Base-by-base conservation (phyloP, 1,284 basidiomycete genomes). In the Athelia sp. region DNA sequence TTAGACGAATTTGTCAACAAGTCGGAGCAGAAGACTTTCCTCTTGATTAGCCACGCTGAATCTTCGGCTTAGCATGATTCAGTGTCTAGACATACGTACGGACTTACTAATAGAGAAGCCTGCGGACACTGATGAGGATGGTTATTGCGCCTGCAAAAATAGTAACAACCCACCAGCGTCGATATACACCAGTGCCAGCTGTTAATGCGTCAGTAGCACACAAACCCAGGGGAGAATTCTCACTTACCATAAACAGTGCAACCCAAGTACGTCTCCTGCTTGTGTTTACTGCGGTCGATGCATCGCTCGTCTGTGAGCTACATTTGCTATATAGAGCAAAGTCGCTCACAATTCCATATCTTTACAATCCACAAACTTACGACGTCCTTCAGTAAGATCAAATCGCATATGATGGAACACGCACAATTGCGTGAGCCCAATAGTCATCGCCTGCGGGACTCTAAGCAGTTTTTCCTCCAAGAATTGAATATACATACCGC, bases 81-180 rank as follows among this genome's bases (percentile, higher is more conserved):
- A 40, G 15, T 6, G 6, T 4, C 4, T 40, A 8, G 36, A 6
- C 6, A n/a, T 40, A 21, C 32, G n/a, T 40, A 40, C 15, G 6
- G n/a, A 40, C 36, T 21, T n/a, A 40, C 36, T n/a, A 17, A 21
- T 17, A 6, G 36, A 6, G 15, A 40, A 40, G 19, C 36, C 36
- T 40, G 26, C 6, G 4, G 26, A 13, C 26, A 13, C 13, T 13
- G 26, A 29, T 4, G 6, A 29, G 4, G 26, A 29, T n/a, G n/a
- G n/a, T n/a, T n/a, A n/a, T n/a, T n/a, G n/a, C n/a, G n/a, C n/a
- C n/a, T n/a, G n/a, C n/a, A n/a, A n/a, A n/a, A n/a, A n/a, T 40
- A n/a, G 36, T n/a, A 40, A 40, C 36, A 40, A 40, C 36, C n/a
- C 19, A 40, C 36, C 36, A 17, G 36, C 36, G n/a, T 40, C 36